Percentiles rank a stretch among this genome's conserved stretches.
phyloP scores from a whole-genome alignment of 164 flowering plant species.

The Amborella trichopoda region DNA sequence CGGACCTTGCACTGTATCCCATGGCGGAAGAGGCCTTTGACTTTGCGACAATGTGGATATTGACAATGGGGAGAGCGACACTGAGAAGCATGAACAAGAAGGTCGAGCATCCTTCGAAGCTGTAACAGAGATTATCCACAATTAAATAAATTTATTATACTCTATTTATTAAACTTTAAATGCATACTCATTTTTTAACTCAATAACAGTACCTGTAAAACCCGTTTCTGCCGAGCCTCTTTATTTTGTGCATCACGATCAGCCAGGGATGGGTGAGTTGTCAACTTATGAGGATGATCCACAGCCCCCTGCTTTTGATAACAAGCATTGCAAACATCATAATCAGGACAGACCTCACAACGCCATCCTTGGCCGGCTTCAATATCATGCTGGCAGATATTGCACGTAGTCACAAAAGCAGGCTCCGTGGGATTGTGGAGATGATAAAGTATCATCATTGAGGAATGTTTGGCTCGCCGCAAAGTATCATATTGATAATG shows the following conservation, averaged over 20 bases:
- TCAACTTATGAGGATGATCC: conserved; percentile 91
- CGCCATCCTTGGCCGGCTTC: conserved; percentile 99
- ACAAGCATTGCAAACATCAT: conserved; percentile 85
- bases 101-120: conserved; percentile 98
- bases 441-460: conserved; percentile 99
- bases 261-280: conserved; percentile 70
- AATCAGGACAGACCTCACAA: conserved; percentile 96
- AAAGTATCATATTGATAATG: conserved; percentile 99
- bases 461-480: conserved; percentile 96
- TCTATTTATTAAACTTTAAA: too few relatives aligned
- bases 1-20: conserved; percentile 75
- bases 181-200: neutral
- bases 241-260: conserved; percentile 91
- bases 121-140: too few relatives aligned
- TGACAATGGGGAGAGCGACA: conserved; percentile 83
- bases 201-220: conserved; percentile 52
- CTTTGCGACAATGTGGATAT: conserved; percentile 91
- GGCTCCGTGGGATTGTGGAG: conserved; percentile 99
- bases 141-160: too few relatives aligned
- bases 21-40: conserved; percentile 96
- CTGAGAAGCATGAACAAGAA: conserved; percentile 93
- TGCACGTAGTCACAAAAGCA: conserved; percentile 92
- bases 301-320: conserved; percentile 69
- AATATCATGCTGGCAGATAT: conserved; percentile 66
- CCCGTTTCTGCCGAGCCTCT: conserved; percentile 88